These are phyloP conservation scores for Zopfochytrium polystomum DNA, from an alignment of 371 early-diverging fungal genomes.

Conservation along the genomic window DNA sequence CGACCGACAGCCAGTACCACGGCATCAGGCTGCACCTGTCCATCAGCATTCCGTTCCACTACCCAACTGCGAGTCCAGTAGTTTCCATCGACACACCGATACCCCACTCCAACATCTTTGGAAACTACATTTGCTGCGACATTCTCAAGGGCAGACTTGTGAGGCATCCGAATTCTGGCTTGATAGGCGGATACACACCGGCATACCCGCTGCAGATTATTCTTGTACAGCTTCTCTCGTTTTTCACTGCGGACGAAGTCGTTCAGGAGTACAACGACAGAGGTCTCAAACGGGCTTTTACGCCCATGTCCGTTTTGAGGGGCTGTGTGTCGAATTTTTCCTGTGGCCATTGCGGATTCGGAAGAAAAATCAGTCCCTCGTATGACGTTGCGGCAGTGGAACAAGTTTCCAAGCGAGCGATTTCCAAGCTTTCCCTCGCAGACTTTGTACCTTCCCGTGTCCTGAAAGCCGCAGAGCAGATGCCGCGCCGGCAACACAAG, in stretches of 20 bases:
- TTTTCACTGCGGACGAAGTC: slow-evolving; percentile 17
- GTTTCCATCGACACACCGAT: slow-evolving; percentile 13
- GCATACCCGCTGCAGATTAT: slow-evolving; percentile 19
- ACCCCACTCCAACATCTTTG: slow-evolving; percentile 21
- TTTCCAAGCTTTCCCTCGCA: too few relatives aligned
- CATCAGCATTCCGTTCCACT: neutral
- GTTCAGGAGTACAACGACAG: slow-evolving; percentile 18
- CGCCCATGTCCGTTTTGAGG: too few relatives aligned
- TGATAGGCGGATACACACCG: slow-evolving; percentile 21
- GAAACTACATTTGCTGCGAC: slow-evolving; percentile 30
- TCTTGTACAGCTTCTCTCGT: slow-evolving; percentile 21
- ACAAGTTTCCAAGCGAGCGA: too few relatives aligned
- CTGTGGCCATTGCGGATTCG: neutral
- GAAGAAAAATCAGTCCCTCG: too few relatives aligned
- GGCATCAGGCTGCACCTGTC: slow-evolving; percentile 6
- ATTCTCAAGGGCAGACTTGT: slow-evolving; percentile 14
- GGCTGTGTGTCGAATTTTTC: neutral
- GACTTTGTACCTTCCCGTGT: too few relatives aligned
- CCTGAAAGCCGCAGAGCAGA: too few relatives aligned
- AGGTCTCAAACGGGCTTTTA: neutral
- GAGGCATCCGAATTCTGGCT: neutral
- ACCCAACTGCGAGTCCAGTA: neutral
- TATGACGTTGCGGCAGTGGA: too few relatives aligned
- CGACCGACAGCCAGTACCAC: slow-evolving; percentile 4
- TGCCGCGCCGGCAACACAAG: too few relatives aligned